These are phyloP conservation scores for Platanthera guangdongensis DNA, from an alignment of 106 monocot species.

Conservation along the genomic window DNA sequence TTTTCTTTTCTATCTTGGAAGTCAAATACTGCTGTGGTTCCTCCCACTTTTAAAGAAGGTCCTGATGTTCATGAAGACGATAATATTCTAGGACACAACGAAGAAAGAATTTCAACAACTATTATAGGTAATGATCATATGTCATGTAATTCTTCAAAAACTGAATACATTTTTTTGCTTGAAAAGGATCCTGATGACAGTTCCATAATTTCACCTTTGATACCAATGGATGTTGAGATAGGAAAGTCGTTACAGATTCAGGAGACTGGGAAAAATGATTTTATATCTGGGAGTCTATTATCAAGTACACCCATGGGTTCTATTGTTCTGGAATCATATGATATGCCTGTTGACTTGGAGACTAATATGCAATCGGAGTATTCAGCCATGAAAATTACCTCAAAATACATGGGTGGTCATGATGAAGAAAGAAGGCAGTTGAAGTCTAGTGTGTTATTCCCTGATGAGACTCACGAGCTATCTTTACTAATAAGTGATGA, in stretches of 20 bases:
- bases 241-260: neutral
- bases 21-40: neutral
- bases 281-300: neutral
- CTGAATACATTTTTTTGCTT: neutral
- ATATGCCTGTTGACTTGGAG: neutral
- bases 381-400: neutral
- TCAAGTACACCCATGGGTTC: neutral
- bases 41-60: neutral
- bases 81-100: neutral
- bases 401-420: neutral
- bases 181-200: neutral
- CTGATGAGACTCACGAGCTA: neutral
- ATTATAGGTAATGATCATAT: neutral
- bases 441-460: constrained; percentile 8
- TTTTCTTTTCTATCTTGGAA: constrained; percentile 1
- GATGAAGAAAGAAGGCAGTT: neutral
- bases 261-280: neutral
- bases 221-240: neutral
- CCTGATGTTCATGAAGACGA: neutral
- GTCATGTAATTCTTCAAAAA: neutral
- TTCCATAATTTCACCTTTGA: neutral
- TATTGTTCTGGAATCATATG: constrained; percentile 3
- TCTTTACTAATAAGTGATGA: neutral
- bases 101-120: neutral
- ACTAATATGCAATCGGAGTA: constrained; percentile 4